These are phyloP conservation scores for Scortechinia acanthostroma DNA, from an alignment of 2,329 filamentous ascomycete genomes.

Conservation along the genomic window DNA sequence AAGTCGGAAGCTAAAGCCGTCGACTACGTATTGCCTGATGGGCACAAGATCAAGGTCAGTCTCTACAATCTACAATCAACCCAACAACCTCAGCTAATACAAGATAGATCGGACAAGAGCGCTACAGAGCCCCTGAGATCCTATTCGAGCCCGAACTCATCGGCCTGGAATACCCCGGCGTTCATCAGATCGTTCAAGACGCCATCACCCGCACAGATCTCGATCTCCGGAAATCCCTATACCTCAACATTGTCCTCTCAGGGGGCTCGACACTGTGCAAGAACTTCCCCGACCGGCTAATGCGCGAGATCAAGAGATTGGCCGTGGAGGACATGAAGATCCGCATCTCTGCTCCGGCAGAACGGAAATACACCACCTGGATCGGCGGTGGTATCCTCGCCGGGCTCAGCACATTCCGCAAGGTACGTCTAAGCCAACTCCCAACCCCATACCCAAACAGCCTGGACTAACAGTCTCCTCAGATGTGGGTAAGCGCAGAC, in stretches of 20 bases:
- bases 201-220: conserved; percentile 91
- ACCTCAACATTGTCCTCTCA: conserved; percentile 93
- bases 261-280: conserved; percentile 94
- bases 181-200: conserved; percentile 96
- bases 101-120: conserved; percentile 77
- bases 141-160: conserved; percentile 97
- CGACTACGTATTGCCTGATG: conserved; percentile 86
- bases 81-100: not conserved
- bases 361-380: conserved; percentile 98
- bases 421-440: conserved; percentile 68
- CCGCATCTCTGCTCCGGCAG: conserved; percentile 96
- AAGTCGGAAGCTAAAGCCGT: conserved; percentile 67
- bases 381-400: conserved; percentile 96
- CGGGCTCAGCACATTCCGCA: conserved; percentile 93
- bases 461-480: too few relatives aligned
- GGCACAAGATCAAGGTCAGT: conserved; percentile 79
- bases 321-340: conserved; percentile 99
- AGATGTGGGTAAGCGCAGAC: conserved; percentile 99
- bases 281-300: conserved; percentile 86
- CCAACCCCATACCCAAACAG: too few relatives aligned
- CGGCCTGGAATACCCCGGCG: conserved; percentile 88
- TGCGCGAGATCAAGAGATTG: conserved; percentile 85
- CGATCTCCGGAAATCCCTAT: conserved; percentile 87
- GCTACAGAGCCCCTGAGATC: conserved; percentile 93
- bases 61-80: too few relatives aligned